Percentiles rank a stretch among this genome's conserved stretches.
Conservation (phyloP, 2,329 filamentous ascomycete genomes). For the Fusarium transvaalense region DNA sequence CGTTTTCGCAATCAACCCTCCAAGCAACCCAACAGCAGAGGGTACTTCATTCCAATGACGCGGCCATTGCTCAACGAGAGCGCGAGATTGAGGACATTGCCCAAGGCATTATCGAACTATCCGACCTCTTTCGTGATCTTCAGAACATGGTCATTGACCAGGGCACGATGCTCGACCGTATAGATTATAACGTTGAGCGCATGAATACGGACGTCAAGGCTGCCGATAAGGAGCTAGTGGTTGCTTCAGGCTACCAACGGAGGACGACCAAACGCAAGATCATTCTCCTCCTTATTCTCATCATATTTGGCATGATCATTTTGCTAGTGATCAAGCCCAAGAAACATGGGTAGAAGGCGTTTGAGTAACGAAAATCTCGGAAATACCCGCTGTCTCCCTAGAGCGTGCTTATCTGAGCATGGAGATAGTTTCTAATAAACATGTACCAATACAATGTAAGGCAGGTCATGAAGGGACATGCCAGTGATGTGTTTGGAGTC, state of each 20-base stretch:
- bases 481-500: constrained; percentile 47
- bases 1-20: constrained; percentile 89
- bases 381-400: constrained; percentile 30
- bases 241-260: constrained; percentile 90
- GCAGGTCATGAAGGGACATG: constrained; percentile 44
- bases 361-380: constrained; percentile 24
- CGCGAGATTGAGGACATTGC: constrained; percentile 98
- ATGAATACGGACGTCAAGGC: constrained; percentile 95
- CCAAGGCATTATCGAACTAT: constrained; percentile 96
- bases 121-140: constrained; percentile 95
- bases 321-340: constrained; percentile 85
- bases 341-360: constrained; percentile 51
- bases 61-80: constrained; percentile 89
- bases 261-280: constrained; percentile 91
- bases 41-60: constrained; percentile 80
- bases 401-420: background rate
- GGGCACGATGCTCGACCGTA: constrained; percentile 90
- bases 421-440: constrained; percentile 31
- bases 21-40: constrained; percentile 80
- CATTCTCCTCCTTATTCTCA: constrained; percentile 85
- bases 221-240: constrained; percentile 90
- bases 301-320: constrained; percentile 90
- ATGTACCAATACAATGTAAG: constrained; percentile 52
- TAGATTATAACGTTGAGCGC: constrained; percentile 97
- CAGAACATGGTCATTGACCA: constrained; percentile 96